A percentile compares a stretch with the other conserved stretches of the same genome.
These are phyloP conservation scores for Xerophyta viscosa DNA, from an alignment of 106 monocot genomes.

Conservation along the genomic window DNA sequence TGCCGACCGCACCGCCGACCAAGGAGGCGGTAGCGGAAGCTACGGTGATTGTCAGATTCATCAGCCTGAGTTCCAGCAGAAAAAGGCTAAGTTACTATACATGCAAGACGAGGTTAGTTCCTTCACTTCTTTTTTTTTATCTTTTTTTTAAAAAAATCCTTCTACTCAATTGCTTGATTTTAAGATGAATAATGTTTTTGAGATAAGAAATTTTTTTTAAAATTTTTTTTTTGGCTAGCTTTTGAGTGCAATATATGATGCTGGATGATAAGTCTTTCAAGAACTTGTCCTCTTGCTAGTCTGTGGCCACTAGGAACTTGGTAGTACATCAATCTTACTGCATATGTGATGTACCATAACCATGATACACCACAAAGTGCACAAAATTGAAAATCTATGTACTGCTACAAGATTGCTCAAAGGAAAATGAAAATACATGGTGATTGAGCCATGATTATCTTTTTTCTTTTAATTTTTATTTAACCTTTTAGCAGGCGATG, in stretches of 20 bases:
- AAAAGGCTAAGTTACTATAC: slow-evolving; percentile 41
- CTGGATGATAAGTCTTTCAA: background rate
- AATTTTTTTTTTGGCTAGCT: too few relatives aligned
- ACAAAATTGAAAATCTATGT: too few relatives aligned
- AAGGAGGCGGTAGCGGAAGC: background rate
- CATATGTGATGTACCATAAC: too few relatives aligned
- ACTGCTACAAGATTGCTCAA: too few relatives aligned
- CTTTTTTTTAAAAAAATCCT: too few relatives aligned
- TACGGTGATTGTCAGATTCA: background rate
- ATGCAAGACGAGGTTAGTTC: slow-evolving; percentile 56
- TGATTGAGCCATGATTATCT: too few relatives aligned
- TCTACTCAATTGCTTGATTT: background rate
- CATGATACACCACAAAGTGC: too few relatives aligned
- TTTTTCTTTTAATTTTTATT: too few relatives aligned
- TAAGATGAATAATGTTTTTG: background rate
- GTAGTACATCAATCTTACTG: too few relatives aligned
- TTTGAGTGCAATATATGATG: background rate
- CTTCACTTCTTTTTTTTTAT: background rate
- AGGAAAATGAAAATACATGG: too few relatives aligned
- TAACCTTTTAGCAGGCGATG: too few relatives aligned
- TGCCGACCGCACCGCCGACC: background rate
- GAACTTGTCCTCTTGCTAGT: background rate
- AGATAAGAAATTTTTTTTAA: background rate
- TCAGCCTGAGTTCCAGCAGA: slow-evolving; percentile 41
- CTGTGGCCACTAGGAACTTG: background rate